These are phyloP conservation scores for Jatropha podagrica DNA, from an alignment of 441 rosid species.

Conservation along the genomic window DNA sequence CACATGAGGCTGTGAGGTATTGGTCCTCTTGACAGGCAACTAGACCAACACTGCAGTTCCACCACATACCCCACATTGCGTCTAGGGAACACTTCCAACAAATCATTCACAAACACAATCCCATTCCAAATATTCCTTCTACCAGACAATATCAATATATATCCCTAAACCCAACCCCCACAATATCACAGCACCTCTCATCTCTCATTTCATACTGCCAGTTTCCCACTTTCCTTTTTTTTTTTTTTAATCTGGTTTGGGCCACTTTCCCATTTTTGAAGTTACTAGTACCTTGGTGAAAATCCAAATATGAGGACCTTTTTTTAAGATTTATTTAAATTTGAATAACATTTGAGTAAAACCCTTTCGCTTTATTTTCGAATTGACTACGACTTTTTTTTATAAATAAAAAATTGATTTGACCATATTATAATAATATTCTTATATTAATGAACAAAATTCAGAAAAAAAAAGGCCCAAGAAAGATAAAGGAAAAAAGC, in stretches of 20 bases:
- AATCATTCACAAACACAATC: conserved; percentile 16
- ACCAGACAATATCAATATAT: conserved; percentile 30
- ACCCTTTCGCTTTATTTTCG: too few relatives aligned
- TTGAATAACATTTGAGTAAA: too few relatives aligned
- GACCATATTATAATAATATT: too few relatives aligned
- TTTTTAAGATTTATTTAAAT: too few relatives aligned
- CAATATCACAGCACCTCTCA: background rate
- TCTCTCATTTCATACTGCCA: background rate
- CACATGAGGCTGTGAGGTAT: background rate
- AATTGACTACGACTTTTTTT: too few relatives aligned
- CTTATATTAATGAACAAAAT: background rate
- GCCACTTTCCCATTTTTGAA: too few relatives aligned
- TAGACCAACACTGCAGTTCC: conserved; percentile 27
- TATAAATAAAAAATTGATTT: too few relatives aligned
- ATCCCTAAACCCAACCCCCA: background rate
- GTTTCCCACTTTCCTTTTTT: background rate
- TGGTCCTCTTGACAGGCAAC: conserved; percentile 17
- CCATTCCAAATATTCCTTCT: conserved; percentile 32
- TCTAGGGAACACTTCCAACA: conserved; percentile 31
- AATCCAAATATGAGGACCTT: background rate
- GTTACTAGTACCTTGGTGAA: too few relatives aligned
- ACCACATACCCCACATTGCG: conserved; percentile 17
- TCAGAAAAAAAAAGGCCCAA: background rate
- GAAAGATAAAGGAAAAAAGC: conserved; percentile 8
- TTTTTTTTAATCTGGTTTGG: too few relatives aligned